Conservation (phyloP, 2,329 filamentous ascomycete species). For the Septoria petroselini region DNA sequence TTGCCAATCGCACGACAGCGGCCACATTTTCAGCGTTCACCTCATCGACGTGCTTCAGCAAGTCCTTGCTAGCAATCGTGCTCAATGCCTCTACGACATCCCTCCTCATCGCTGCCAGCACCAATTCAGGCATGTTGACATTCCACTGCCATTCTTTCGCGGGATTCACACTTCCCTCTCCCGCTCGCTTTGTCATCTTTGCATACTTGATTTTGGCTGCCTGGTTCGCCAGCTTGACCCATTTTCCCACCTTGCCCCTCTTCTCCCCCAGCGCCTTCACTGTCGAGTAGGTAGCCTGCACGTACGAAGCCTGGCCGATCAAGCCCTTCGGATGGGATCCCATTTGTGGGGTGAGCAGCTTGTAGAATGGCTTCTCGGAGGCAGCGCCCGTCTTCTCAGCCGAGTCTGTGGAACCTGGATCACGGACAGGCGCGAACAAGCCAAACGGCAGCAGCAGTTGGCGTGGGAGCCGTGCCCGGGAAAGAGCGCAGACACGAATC, state of each 20-base stretch:
- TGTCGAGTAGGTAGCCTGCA: conserved; percentile 22
- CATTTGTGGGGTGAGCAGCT: conserved; percentile 42
- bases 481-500: conserved; percentile 55
- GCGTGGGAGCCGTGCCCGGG: conserved; percentile 51
- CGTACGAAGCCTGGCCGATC: conserved; percentile 22
- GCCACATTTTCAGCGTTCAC: not conserved
- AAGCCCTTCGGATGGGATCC: conserved; percentile 51
- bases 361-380: not conserved
- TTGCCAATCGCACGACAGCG: not conserved
- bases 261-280: conserved; percentile 24
- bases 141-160: conserved; percentile 33
- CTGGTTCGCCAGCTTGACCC: conserved; percentile 11
- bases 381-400: not conserved
- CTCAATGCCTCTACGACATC: conserved; percentile 48
- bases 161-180: conserved; percentile 1
- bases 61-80: not conserved
- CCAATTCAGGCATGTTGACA: conserved; percentile 54
- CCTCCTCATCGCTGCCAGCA: conserved; percentile 53
- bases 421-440: conserved; percentile 47
- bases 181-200: conserved; percentile 1
- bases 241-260: not conserved
- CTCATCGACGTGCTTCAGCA: conserved; percentile 2
- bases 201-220: conserved; percentile 6
- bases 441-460: conserved; percentile 64
- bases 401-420: not conserved